phyloP scores from a whole-genome alignment of 305 asterid genomes.

The Withania somnifera region DNA sequence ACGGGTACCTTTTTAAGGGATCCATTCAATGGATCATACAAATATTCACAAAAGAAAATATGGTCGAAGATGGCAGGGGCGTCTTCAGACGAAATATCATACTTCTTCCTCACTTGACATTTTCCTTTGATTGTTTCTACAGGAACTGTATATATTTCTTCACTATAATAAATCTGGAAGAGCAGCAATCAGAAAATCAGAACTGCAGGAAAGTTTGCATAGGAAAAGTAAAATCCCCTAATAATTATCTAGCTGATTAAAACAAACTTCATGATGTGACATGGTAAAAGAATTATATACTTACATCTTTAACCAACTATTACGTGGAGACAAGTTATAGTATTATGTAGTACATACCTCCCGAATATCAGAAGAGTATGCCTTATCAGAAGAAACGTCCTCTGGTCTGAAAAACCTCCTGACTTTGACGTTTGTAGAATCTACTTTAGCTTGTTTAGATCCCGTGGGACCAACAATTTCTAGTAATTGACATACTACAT shows the following conservation, averaged over 20 bases:
- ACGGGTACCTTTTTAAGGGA: slow-evolving; percentile 65
- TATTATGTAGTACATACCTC: slow-evolving; percentile 46
- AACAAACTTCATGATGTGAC: not conserved
- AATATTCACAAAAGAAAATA: slow-evolving; percentile 72
- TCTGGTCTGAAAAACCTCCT: slow-evolving; percentile 86
- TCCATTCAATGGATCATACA: slow-evolving; percentile 71
- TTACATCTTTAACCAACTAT: not conserved
- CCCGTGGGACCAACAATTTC: slow-evolving; percentile 44
- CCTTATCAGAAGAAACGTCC: slow-evolving; percentile 68
- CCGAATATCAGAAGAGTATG: slow-evolving; percentile 72
- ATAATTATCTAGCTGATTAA: not conserved
- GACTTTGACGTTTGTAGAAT: slow-evolving; percentile 43
- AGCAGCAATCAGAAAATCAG: not conserved
- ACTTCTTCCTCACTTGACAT: slow-evolving; percentile 78
- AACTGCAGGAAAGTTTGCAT: not conserved
- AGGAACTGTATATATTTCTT: slow-evolving; percentile 52
- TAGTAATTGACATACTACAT: slow-evolving; percentile 66
- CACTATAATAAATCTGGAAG: slow-evolving; percentile 71
- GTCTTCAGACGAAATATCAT: slow-evolving; percentile 57
- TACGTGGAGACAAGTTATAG: not conserved
- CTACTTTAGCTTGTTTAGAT: slow-evolving; percentile 28
- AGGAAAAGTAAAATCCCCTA: not conserved
- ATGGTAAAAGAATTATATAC: not conserved
- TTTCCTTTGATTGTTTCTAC: slow-evolving; percentile 58
- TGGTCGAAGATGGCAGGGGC: slow-evolving; percentile 52